Evolutionary conservation across 495 filamentous ascomycete species (phyloP).

Genomic region (Pyrenula aspistea): DNA sequence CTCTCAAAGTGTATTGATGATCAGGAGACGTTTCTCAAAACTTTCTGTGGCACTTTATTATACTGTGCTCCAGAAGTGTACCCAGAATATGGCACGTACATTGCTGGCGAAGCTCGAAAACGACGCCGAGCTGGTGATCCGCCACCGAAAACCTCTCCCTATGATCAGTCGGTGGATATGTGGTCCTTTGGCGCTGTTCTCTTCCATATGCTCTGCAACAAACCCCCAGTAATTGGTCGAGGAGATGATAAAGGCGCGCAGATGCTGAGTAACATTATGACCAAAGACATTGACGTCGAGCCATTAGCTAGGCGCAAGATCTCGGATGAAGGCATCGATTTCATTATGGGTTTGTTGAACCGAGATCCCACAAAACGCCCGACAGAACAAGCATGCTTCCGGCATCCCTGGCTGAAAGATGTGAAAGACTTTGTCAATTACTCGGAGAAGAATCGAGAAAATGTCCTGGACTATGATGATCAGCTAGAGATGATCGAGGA

Average conservation of each 20-base stretch:
- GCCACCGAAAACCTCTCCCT: conserved; percentile 42
- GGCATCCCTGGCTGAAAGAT: conserved; percentile 54
- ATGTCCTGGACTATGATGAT: conserved; percentile 38
- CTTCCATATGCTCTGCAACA: conserved; percentile 63
- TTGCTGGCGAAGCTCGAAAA: conserved; percentile 32
- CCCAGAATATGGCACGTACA: conserved; percentile 54
- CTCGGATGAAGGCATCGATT: conserved; percentile 54
- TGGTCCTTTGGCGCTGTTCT: conserved; percentile 92
- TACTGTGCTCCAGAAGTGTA: conserved; percentile 98
- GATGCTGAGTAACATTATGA: conserved; percentile 80
- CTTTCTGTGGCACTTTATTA: conserved; percentile 89
- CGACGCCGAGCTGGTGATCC: conserved; percentile 37
- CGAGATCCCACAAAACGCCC: conserved; percentile 57
- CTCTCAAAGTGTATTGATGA: conserved; percentile 85
- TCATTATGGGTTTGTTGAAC: conserved; percentile 66
- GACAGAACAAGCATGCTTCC: conserved; percentile 47
- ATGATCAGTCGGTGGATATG: conserved; percentile 82
- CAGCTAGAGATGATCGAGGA: conserved; percentile 30
- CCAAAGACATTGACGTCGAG: conserved; percentile 45
- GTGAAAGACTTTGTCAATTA: conserved; percentile 27
- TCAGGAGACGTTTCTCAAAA: conserved; percentile 81
- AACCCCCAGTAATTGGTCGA: conserved; percentile 65
- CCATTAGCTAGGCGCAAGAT: conserved; percentile 43
- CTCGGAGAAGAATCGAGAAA: conserved; percentile 29
- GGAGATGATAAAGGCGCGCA: conserved; percentile 41